These are phyloP conservation scores for Apiospora phragmitis DNA, from an alignment of 2,329 filamentous ascomycete species.

Conservation along the genomic window DNA sequence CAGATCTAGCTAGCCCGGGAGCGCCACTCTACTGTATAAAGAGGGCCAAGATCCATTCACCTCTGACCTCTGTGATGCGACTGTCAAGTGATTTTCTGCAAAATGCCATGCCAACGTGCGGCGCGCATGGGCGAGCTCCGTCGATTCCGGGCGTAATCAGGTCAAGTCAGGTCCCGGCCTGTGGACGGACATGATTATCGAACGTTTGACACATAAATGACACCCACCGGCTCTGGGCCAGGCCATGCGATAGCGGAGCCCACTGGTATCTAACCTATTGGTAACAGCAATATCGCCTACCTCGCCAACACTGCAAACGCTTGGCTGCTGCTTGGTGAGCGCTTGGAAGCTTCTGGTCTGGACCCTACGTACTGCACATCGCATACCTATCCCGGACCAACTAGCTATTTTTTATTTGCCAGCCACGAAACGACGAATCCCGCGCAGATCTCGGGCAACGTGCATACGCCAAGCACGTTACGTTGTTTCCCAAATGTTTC, in stretches of 20 bases:
- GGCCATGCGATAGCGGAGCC: not conserved
- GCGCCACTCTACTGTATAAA: constrained; percentile 9
- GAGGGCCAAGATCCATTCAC: not conserved
- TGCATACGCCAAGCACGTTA: constrained; percentile 7
- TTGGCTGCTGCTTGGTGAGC: not conserved
- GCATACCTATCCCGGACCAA: not conserved
- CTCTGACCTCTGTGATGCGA: not conserved
- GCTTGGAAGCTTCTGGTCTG: not conserved
- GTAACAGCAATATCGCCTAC: not conserved
- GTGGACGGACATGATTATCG: not conserved
- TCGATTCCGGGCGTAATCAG: not conserved
- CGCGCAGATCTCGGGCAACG: not conserved
- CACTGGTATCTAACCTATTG: not conserved
- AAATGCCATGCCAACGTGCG: not conserved
- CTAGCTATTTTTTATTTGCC: not conserved
- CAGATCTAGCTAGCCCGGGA: constrained; percentile 4
- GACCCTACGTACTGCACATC: not conserved
- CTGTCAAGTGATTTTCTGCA: not conserved
- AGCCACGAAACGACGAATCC: constrained; percentile 6
- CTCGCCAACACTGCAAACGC: not conserved
- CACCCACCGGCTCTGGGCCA: not conserved
- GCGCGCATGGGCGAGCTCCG: not conserved
- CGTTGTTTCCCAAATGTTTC: constrained; percentile 5
- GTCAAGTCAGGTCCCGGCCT: not conserved
- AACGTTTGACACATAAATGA: not conserved